Evolutionary conservation across 768 basidiomycete genomes (phyloP).

Genomic region (Auricularia auricula-judae): DNA sequence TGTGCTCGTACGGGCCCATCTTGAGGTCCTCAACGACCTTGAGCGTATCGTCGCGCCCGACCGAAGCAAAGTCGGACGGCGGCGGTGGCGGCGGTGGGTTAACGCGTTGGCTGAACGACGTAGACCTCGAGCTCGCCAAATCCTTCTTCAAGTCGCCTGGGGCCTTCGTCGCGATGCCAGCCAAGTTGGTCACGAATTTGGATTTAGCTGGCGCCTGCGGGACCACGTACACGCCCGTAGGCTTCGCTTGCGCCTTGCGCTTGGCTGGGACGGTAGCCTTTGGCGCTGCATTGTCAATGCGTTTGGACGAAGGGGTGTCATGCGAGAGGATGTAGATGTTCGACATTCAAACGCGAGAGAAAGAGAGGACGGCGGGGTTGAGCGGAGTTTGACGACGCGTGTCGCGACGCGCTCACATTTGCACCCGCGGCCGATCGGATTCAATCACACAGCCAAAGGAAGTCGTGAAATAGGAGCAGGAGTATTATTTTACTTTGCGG

Average conservation of each 20-base stretch:
- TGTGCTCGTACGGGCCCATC: constrained; percentile 70
- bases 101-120: neutral
- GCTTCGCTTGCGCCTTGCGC: neutral
- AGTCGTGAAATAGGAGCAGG: no score
- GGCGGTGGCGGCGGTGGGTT: neutral
- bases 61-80: neutral
- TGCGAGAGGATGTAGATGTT: neutral
- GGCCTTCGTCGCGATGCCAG: neutral
- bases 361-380: no score
- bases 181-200: neutral
- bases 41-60: constrained; percentile 45
- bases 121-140: neutral
- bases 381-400: no score
- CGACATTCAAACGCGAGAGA: neutral
- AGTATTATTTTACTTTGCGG: no score
- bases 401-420: no score
- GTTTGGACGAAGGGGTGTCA: neutral
- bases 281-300: neutral
- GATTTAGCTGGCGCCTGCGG: neutral
- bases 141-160: neutral
- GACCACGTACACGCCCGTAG: neutral
- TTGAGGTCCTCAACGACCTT: constrained; percentile 66
- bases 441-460: no score
- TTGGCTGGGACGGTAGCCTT: neutral
- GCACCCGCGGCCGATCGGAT: no score